Base-by-base conservation (phyloP, 768 basidiomycete species). In the Tricholoma flavovirens region DNA sequence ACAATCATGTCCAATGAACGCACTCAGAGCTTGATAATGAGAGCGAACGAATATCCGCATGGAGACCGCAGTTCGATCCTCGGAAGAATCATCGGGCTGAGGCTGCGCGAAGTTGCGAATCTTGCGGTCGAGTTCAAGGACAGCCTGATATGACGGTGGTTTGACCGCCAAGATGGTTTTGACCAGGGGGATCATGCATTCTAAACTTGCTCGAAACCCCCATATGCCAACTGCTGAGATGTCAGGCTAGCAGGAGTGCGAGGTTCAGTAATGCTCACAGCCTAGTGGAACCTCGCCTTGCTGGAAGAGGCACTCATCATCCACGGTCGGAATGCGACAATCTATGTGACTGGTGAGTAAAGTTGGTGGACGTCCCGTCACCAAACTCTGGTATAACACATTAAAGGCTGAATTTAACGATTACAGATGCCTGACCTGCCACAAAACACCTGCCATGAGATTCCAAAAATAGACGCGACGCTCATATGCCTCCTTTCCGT, bases 381-480 rank as follows among this genome's bases (percentile, higher is more conserved):
- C 68, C 19, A 80, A 49, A 58, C 78, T 77, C 78, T 78, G 49
- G 32, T 46, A 45, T n/a, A 40, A 29, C 36, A 55, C 11, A 59
- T 56, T 22, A 43, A 46, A 43, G n/a, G 10, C 12, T 19, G 42
- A 1, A 33, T 21, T 5, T 3, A 6, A 26, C 8, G 5, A 22
- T 30, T 40, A 51, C 26, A 33, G 19, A 29, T 40, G 14, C 64
- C 70, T 43, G 60, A 77, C 80, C 74, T 80, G 78, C 79, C 80
- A 82, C 38, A 80, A 63, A 17, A 76, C 72, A 14, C 67, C 75
- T 21, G 73, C 54, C 59, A 81, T 66, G 21, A 83, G 67, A 61
- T 78, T 78, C 79, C 80, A 83, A 65, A 83, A 83, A 68, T 78
- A 82, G 7, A 74, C 69, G 17, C 82, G 75, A 54, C 81, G 73